Conservation (phyloP, 495 filamentous ascomycete species). For the Hypoxylon cercidicola region DNA sequence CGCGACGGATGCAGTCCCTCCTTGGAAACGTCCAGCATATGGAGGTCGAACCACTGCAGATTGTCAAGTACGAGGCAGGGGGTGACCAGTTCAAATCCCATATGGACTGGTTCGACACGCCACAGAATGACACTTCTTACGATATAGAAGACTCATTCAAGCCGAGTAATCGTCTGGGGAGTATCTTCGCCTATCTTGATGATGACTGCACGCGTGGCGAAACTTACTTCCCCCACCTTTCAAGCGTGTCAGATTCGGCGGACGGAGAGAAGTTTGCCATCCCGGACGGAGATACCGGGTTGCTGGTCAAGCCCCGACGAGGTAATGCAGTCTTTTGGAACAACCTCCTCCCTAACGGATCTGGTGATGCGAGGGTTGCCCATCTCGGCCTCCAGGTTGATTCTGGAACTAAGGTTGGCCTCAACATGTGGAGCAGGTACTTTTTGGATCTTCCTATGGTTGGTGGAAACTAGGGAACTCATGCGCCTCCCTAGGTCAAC, state of each 20-base stretch:
- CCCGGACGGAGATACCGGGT: constrained; percentile 29
- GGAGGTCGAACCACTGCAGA: constrained; percentile 66
- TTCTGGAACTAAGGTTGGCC: constrained; percentile 71
- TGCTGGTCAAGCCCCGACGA: constrained; percentile 56
- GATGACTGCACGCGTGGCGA: constrained; percentile 69
- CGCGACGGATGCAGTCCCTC: constrained; percentile 56
- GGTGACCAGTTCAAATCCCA: constrained; percentile 70
- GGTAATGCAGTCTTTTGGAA: constrained; percentile 78
- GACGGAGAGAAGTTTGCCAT: constrained; percentile 17
- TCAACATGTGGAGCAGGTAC: constrained; percentile 75
- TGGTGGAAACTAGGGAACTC: not conserved
- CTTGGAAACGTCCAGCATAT: constrained; percentile 61
- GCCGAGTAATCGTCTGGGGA: constrained; percentile 60
- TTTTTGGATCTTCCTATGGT: constrained; percentile 1
- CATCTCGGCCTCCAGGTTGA: constrained; percentile 74
- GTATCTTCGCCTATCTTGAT: constrained; percentile 72
- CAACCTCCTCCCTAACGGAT: constrained; percentile 66
- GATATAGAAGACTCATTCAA: constrained; percentile 61
- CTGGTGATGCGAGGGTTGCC: constrained; percentile 69
- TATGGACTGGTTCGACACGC: constrained; percentile 65
- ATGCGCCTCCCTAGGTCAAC: no score
- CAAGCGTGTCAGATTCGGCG: constrained; percentile 48
- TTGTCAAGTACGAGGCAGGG: constrained; percentile 67
- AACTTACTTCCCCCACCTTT: constrained; percentile 66
- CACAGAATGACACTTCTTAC: constrained; percentile 66